Percentiles rank a stretch among this genome's conserved stretches.
Evolutionary conservation across 371 early-diverging fungal species (phyloP).

Genomic region (Mucor circinelloides): DNA sequence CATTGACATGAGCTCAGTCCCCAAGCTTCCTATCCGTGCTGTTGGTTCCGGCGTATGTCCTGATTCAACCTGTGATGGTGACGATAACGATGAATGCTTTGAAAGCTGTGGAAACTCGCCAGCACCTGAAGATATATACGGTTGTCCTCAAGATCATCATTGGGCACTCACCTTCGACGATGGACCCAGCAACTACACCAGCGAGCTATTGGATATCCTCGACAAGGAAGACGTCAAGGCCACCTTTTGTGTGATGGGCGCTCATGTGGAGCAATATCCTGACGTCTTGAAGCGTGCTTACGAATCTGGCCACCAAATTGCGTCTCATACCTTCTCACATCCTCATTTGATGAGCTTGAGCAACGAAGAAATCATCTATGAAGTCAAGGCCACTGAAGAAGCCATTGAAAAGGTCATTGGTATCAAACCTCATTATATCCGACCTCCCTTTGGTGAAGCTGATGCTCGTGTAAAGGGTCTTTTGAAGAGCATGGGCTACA

Average conservation of each 20-base stretch:
- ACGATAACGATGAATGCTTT: conserved; percentile 42
- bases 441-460: conserved; percentile 65
- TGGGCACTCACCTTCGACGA: conserved; percentile 70
- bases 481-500: conserved; percentile 52
- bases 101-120: conserved; percentile 43
- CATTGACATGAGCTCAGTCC: conserved; percentile 46
- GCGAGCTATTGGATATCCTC: conserved; percentile 56
- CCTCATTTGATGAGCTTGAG: conserved; percentile 46
- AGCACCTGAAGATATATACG: conserved; percentile 35
- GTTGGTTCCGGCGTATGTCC: conserved; percentile 41
- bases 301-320: conserved; percentile 58
- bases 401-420: conserved; percentile 56
- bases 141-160: conserved; percentile 29
- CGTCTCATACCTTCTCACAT: conserved; percentile 58
- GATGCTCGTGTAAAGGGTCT: conserved; percentile 52
- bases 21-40: conserved; percentile 32
- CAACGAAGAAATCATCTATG: conserved; percentile 43
- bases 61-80: conserved; percentile 36
- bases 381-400: conserved; percentile 50
- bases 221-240: conserved; percentile 52
- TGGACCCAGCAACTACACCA: conserved; percentile 57
- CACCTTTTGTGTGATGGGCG: conserved; percentile 75
- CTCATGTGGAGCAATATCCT: conserved; percentile 35
- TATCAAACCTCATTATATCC: conserved; percentile 58
- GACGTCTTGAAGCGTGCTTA: conserved; percentile 45